Base-by-base conservation (phyloP, 768 basidiomycete species). In the Artomyces pyxidatus region DNA sequence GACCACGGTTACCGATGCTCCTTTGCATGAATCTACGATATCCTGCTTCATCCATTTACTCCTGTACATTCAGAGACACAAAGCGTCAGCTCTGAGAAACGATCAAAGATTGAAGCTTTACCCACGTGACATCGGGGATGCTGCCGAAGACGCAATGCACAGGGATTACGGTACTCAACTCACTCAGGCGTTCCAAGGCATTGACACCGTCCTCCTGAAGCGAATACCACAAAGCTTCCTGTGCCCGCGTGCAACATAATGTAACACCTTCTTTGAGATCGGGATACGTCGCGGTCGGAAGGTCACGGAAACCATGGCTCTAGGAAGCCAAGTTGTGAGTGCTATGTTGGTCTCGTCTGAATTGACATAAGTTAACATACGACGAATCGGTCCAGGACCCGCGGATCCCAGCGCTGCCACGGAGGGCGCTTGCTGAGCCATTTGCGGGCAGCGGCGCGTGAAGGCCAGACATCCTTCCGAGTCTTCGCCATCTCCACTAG, bases 351-450 rank as follows among this genome's bases (percentile, higher is more conserved):
- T 17, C 6, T 17, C 17, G 12, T 14, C 32, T 6, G 32, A 35
- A n/a, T n/a, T n/a, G n/a, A n/a, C n/a, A n/a, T 35, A 17, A 12
- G 32, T 17, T 4, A 21, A 44, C 42, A 2, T 29, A 44, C 42
- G 42, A 44, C 25, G 23, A 26, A 44, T 5, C 14, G 22, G 25
- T 47, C 45, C 10, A 47, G 37, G 27, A 26, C 30, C 2, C 32
- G 29, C 32, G 45, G 32, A 19, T 47, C 45, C 45, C 45, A 47
- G 14, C 45, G 29, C 14, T 17, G 11, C 45, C 45, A 47, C 3
- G 45, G 45, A 10, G 23, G 14, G 32, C 45, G 45, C 37, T 47
- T 37, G 10, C 2, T 26, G 45, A 47, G 37, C 45, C 45, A 47
- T 9, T 37, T 32, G 16, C 32, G 37, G 11, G 45, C 45, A 2